A percentile compares a stretch with the other conserved stretches of the same genome.
Evolutionary conservation across 1,139 yeast species (phyloP).

Genomic region (Candida tunisiensis): DNA sequence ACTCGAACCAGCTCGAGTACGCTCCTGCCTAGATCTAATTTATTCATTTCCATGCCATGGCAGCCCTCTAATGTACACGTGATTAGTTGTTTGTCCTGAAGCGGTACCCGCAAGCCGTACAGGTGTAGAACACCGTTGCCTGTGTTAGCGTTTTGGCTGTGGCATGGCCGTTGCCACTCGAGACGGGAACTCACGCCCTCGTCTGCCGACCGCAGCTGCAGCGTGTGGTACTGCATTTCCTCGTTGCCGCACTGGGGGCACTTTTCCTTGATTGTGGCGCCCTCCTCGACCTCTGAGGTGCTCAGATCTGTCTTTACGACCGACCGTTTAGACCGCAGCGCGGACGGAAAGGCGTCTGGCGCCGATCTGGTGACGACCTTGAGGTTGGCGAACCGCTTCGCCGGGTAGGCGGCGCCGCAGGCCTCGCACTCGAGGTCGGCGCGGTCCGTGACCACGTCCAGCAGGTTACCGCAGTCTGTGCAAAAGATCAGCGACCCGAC

Average conservation of each 20-base stretch:
- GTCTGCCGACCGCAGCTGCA: constrained; percentile 94
- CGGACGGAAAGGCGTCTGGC: constrained; percentile 85
- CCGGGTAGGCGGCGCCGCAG: constrained; percentile 42
- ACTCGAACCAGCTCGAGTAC: constrained; percentile 70
- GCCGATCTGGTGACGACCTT: constrained; percentile 79
- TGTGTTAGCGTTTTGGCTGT: too few relatives aligned
- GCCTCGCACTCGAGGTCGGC: constrained; percentile 40
- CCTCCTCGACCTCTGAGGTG: constrained; percentile 71
- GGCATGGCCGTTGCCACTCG: too few relatives aligned
- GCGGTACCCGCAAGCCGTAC: constrained; percentile 82
- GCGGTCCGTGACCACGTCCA: constrained; percentile 45
- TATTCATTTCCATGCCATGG: constrained; percentile 1
- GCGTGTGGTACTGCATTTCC: constrained; percentile 94
- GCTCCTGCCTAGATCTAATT: constrained; percentile 19
- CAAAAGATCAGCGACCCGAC: constrained; percentile 94
- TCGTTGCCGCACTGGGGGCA: constrained; percentile 97
- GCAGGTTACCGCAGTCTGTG: constrained; percentile 78
- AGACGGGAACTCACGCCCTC: too few relatives aligned
- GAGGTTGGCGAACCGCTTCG: constrained; percentile 44
- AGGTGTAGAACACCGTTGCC: constrained; percentile 62
- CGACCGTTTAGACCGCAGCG: constrained; percentile 63
- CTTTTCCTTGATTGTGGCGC: constrained; percentile 90
- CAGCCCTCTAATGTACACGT: constrained; percentile 5
- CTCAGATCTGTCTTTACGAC: constrained; percentile 76
- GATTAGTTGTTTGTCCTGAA: constrained; percentile 75